phyloP scores from a whole-genome alignment of 2,329 filamentous ascomycete genomes.

The Neophaeococcomyces mojaviensis region DNA sequence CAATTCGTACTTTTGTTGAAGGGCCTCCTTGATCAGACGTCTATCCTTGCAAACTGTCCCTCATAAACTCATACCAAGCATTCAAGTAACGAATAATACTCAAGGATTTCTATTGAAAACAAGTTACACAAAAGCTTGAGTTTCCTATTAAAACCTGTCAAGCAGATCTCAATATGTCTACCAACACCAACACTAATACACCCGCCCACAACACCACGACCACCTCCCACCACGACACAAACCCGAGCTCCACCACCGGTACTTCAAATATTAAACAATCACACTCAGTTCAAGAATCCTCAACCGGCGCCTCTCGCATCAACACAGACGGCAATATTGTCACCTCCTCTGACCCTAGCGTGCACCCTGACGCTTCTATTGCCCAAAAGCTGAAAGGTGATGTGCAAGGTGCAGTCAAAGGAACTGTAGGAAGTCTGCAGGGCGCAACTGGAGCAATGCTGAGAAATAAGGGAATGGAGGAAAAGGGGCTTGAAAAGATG shows the following conservation, averaged over 20 bases:
- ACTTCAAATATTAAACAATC: slow-evolving; percentile 3
- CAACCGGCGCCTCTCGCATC: background rate
- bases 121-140: no score
- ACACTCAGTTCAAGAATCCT: background rate
- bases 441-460: slow-evolving; percentile 16
- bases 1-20: no score
- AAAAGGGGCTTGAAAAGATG: slow-evolving; percentile 22
- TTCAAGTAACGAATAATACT: background rate
- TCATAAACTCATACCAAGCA: no score
- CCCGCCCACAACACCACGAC: slow-evolving; percentile 15
- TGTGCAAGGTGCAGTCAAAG: slow-evolving; percentile 16
- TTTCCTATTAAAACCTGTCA: no score
- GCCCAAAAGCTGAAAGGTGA: slow-evolving; percentile 15
- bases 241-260: background rate
- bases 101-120: background rate
- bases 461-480: slow-evolving; percentile 16
- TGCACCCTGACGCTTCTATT: slow-evolving; percentile 8
- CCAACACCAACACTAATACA: background rate
- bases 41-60: no score
- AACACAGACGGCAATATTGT: slow-evolving; percentile 4
- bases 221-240: no score
- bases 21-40: no score
- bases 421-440: slow-evolving; percentile 15
- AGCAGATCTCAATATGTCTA: background rate
- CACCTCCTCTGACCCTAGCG: slow-evolving; percentile 7